phyloP scores from a whole-genome alignment of 2,329 filamentous ascomycete genomes.

The Gnomoniopsis sp. region DNA sequence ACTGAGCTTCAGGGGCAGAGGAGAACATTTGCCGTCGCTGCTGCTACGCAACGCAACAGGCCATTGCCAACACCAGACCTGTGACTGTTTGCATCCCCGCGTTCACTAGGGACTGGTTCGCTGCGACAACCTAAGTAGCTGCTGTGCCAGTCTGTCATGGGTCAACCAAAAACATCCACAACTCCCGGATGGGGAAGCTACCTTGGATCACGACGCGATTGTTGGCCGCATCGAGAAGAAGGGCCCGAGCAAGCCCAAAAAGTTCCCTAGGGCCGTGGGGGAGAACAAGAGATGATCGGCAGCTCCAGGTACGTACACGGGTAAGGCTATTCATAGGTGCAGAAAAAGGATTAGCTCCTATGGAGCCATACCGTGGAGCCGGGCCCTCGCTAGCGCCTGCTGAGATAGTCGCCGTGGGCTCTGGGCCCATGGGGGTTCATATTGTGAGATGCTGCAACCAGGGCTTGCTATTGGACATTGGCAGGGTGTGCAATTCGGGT shows the following conservation, averaged over 20 bases:
- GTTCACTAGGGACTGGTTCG: too few species aligned
- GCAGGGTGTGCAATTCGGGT: not conserved
- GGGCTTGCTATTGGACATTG: not conserved
- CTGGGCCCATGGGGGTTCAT: not conserved
- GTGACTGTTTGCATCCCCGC: not conserved
- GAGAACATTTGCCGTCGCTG: slow-evolving; percentile 2
- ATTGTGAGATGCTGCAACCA: not conserved
- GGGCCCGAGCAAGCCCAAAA: too few species aligned
- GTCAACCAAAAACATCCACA: not conserved
- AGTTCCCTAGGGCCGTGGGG: too few species aligned
- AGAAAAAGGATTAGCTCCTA: not conserved
- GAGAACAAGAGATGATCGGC: not conserved
- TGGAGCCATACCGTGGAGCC: not conserved
- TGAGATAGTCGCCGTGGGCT: slow-evolving; percentile 3
- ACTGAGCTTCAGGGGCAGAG: not conserved
- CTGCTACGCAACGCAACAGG: not conserved
- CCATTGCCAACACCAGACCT: not conserved
- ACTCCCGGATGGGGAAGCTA: not conserved
- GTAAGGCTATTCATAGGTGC: slow-evolving; percentile 9
- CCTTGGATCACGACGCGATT: not conserved
- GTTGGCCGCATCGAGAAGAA: not conserved
- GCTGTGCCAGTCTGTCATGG: not conserved
- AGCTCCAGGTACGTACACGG: not conserved
- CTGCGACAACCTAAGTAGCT: too few species aligned
- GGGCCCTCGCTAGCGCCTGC: slow-evolving; percentile 1